Conservation (phyloP, 2,329 filamentous ascomycete genomes). For the Sporothrix sp. region DNA sequence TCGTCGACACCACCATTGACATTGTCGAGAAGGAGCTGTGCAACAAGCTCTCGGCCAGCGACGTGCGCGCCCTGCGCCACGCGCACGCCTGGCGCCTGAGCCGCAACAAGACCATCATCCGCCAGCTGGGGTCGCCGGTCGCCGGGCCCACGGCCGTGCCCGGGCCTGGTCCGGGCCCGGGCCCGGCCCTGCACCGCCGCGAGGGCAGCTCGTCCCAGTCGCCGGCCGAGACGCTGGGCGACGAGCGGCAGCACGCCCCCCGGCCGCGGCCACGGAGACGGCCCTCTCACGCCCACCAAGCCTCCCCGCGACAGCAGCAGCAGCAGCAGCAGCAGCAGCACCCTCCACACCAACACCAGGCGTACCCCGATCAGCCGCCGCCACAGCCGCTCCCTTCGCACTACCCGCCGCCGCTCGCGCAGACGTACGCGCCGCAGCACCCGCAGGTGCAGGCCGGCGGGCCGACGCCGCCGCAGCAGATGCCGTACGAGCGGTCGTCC, state of each 20-base stretch:
- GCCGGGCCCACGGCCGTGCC: neutral
- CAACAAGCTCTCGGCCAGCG: slow-evolving; percentile 5
- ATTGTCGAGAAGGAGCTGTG: slow-evolving; percentile 13
- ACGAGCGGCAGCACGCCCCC: neutral
- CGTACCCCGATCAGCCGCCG: neutral
- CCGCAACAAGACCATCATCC: slow-evolving; percentile 9
- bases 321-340: neutral
- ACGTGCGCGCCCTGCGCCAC: neutral
- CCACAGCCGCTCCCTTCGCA: neutral
- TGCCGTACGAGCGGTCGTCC: neutral
- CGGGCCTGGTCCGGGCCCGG: too few species aligned
- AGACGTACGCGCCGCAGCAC: neutral
- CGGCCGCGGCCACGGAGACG: too few species aligned
- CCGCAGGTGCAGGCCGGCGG: neutral
- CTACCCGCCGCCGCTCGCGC: neutral
- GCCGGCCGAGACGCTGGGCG: neutral
- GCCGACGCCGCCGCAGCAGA: neutral
- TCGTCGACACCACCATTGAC: slow-evolving; percentile 12
- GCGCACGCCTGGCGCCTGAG: neutral
- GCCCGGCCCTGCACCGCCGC: too few species aligned
- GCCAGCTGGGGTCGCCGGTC: slow-evolving; percentile 5
- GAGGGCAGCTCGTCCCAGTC: neutral
- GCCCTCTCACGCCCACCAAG: neutral
- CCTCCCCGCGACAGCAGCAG: neutral
- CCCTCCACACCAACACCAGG: neutral